Evolutionary conservation across 1,139 yeast genomes (phyloP).

Genomic region (Magnusiomyces suaveolens): DNA sequence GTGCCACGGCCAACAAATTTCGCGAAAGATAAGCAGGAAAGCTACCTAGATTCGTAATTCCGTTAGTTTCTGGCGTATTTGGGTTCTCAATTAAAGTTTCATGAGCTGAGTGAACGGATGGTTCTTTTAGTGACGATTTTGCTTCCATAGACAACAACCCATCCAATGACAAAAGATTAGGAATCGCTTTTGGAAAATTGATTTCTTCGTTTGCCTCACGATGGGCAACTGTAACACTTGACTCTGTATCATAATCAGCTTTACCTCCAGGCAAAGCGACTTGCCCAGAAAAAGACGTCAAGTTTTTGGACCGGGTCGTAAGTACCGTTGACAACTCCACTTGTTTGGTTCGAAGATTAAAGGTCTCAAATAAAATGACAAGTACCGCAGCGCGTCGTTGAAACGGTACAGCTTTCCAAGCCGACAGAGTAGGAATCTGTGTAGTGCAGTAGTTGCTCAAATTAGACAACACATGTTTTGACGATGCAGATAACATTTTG

Average conservation of each 20-base stretch:
- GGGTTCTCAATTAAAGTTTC: not conserved
- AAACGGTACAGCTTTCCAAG: constrained; percentile 50
- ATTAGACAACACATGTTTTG: constrained; percentile 10
- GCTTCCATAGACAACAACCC: not conserved
- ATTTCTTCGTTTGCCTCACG: constrained; percentile 84
- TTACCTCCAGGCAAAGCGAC: constrained; percentile 77
- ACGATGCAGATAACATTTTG: not conserved
- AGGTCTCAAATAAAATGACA: constrained; percentile 53
- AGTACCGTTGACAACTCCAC: constrained; percentile 72
- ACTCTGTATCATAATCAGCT: constrained; percentile 38
- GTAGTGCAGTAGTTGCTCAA: constrained; percentile 10
- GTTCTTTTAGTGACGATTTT: too few species aligned
- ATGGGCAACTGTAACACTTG: constrained; percentile 63
- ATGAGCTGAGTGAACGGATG: not conserved
- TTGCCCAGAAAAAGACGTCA: constrained; percentile 75
- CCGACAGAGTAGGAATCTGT: not conserved
- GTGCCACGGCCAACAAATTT: constrained; percentile 73
- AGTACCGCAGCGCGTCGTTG: constrained; percentile 69
- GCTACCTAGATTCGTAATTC: constrained; percentile 47
- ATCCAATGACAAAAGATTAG: not conserved
- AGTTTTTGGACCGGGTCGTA: constrained; percentile 61
- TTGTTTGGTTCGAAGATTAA: constrained; percentile 26
- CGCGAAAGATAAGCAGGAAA: constrained; percentile 71
- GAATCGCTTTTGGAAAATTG: constrained; percentile 43
- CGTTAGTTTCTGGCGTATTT: constrained; percentile 37